phyloP scores from a whole-genome alignment of 805 yeast species.

The Candida adriatica region DNA sequence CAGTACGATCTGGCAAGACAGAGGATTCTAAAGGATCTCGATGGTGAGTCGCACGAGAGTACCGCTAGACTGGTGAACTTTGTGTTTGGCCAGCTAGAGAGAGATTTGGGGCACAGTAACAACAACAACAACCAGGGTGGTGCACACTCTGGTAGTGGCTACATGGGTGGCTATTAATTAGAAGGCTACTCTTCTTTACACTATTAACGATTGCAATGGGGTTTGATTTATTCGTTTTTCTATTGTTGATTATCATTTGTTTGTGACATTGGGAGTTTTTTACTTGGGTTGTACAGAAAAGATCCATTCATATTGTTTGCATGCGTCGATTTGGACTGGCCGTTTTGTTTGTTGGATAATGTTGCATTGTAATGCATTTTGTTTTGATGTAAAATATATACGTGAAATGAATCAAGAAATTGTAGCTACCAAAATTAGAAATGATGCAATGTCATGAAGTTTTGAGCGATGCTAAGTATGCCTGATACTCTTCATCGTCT shows the following conservation, averaged over 20 bases:
- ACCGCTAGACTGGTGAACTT: slow-evolving; percentile 14
- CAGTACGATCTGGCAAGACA: slow-evolving; percentile 17
- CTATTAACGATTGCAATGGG: too few relatives aligned
- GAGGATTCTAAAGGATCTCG: slow-evolving; percentile 15
- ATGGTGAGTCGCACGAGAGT: slow-evolving; percentile 8
- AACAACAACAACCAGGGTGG: neutral
- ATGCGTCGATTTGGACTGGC: too few relatives aligned
- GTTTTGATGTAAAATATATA: too few relatives aligned
- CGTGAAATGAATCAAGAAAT: too few relatives aligned
- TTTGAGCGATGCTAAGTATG: slow-evolving; percentile 5
- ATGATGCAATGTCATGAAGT: too few relatives aligned
- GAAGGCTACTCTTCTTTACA: too few relatives aligned
- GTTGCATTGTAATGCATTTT: too few relatives aligned
- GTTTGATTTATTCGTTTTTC: neutral
- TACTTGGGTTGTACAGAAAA: neutral
- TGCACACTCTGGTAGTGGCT: neutral
- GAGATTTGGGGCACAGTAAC: slow-evolving; percentile 9
- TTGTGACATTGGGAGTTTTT: neutral
- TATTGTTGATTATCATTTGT: neutral
- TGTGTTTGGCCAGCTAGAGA: slow-evolving; percentile 17
- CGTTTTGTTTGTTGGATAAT: neutral
- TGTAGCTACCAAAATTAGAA: too few relatives aligned
- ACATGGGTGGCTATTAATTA: slow-evolving; percentile 2
- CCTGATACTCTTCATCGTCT: slow-evolving; percentile 7
- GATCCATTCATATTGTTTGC: too few relatives aligned